Conservation (phyloP, 2,329 filamentous ascomycete genomes). For the Monosporascus sp. region DNA sequence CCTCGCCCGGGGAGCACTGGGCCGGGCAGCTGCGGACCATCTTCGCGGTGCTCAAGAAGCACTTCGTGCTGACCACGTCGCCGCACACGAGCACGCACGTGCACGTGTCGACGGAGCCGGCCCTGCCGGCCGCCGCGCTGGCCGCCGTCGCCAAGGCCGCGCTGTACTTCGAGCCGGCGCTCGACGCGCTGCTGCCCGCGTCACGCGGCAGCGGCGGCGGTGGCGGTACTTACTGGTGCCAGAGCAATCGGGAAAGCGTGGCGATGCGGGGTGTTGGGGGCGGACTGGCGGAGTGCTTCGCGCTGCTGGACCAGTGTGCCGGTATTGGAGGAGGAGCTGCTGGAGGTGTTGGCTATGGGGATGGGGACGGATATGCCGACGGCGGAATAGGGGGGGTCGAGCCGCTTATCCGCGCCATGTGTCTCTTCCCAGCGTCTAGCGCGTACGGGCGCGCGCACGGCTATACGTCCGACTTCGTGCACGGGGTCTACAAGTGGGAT, state of each 20-base stretch:
- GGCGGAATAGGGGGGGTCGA: not conserved
- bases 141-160: constrained; percentile 25
- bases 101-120: constrained; percentile 24
- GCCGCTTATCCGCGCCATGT: constrained; percentile 25
- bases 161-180: constrained; percentile 29
- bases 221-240: constrained; percentile 26
- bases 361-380: constrained; percentile 1
- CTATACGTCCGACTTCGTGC: constrained; percentile 27
- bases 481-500: constrained; percentile 36
- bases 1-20: constrained; percentile 19
- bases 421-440: constrained; percentile 24
- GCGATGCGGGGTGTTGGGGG: constrained; percentile 10
- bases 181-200: constrained; percentile 24
- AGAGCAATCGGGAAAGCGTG: constrained; percentile 26
- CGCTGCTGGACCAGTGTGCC: constrained; percentile 15
- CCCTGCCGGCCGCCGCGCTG: constrained; percentile 19
- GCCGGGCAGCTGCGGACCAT: constrained; percentile 23
- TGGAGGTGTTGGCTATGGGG: not conserved
- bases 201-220: not conserved
- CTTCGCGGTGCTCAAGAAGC: constrained; percentile 21
- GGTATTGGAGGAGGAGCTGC: too few species aligned
- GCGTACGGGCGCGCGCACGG: constrained; percentile 26
- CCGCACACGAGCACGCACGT: constrained; percentile 32
- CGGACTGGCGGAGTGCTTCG: constrained; percentile 17
- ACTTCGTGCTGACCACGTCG: constrained; percentile 20